Base-by-base conservation (phyloP, 495 filamentous ascomycete genomes). In the Neurospora africana region DNA sequence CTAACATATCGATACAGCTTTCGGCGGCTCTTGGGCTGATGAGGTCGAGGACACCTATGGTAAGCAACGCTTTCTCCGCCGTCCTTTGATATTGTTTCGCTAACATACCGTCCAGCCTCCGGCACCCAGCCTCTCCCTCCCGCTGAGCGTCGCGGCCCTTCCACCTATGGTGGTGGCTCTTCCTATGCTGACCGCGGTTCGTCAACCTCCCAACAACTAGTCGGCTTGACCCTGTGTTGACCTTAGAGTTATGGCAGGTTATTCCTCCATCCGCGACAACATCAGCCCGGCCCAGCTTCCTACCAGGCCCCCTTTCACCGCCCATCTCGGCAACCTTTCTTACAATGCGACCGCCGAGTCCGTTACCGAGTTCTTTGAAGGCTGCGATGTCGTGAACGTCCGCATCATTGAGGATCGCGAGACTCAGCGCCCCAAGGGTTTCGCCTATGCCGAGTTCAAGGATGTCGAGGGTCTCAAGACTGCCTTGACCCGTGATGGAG, bases 341-440 rank as follows among this genome's bases (percentile, higher is more conserved):
- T 99, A 97, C 79, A 94, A 98, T 80, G 92, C 93, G 30, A 95
- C 92, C 11, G 84, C 86, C 65, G 90, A 86, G 71, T 91, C 94
- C 74, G 89, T 99, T 70, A 87, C 87, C 73, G 91, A 92, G 8
- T 95, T 98, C 76, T 97, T 99, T 79, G 79, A 85, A 37, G 92
- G 85, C 39, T 99, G 95, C 82, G 85, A 91, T 70, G 89, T 96
- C 75, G 91, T 90, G 19, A 98, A 89, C 77, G 93, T 99, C 70
- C 91, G 95, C 76, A 93, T 99, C 74, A 95, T 98, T 73, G 94
- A 97, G 82, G 95, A 99, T 82, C 95, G 93, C 79, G 84, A 96
- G 81, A 92, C 93, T 75, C 88, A 90, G 74, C 91, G 92, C 77
- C 95, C 95, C 67, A 99, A 99, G 86, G 95, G 95, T 47, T 99